A percentile compares a stretch with the other conserved stretches of the same genome.
Conservation (phyloP, 805 yeast genomes). For the Candida pseudoglaebosa region DNA sequence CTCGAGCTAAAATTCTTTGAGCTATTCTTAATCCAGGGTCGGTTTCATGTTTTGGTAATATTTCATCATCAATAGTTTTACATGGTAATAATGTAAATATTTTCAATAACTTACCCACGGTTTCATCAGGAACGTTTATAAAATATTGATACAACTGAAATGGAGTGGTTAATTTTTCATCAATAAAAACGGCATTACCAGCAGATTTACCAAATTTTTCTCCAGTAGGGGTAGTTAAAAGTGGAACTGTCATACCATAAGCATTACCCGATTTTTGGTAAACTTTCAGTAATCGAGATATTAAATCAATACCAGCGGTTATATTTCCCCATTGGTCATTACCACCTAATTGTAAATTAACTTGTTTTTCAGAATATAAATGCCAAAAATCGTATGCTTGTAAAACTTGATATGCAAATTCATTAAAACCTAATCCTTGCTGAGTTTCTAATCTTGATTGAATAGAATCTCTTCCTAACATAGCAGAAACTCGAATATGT, state of each 20-base stretch:
- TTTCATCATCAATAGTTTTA: slow-evolving; percentile 45
- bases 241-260: slow-evolving; percentile 85
- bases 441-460: slow-evolving; percentile 66
- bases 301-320: slow-evolving; percentile 90
- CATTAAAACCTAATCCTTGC: slow-evolving; percentile 86
- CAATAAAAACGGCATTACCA: slow-evolving; percentile 92
- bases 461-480: slow-evolving; percentile 87
- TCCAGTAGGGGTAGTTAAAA: slow-evolving; percentile 83
- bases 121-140: slow-evolving; percentile 73
- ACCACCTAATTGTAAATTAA: slow-evolving; percentile 85
- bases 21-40: slow-evolving; percentile 68
- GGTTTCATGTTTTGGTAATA: slow-evolving; percentile 48
- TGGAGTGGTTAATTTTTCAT: slow-evolving; percentile 67
- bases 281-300: slow-evolving; percentile 48
- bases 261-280: slow-evolving; percentile 18
- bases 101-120: slow-evolving; percentile 63
- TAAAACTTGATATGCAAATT: slow-evolving; percentile 85
- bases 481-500: slow-evolving; percentile 74
- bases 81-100: slow-evolving; percentile 77
- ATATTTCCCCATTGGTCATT: slow-evolving; percentile 99
- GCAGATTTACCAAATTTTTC: slow-evolving; percentile 96
- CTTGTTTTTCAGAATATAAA: slow-evolving; percentile 53
- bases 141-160: slow-evolving; percentile 84
- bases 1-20: slow-evolving; percentile 74
- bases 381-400: slow-evolving; percentile 95